Conservation (phyloP, 306 rosid genomes). For the Cicer judaicum region DNA sequence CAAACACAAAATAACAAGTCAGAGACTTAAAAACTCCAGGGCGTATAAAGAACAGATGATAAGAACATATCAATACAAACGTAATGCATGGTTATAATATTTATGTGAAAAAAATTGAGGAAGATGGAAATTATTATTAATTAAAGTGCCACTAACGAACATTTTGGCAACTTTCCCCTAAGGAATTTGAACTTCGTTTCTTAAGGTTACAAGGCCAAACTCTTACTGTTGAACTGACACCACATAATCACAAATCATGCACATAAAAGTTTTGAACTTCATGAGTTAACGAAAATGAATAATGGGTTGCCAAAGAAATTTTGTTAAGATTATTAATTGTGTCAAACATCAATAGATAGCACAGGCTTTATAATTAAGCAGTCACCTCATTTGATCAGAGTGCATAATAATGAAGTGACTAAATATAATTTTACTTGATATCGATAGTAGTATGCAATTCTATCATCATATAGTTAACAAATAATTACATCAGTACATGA, state of each 20-base stretch:
- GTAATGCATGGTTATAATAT: conserved; percentile 26
- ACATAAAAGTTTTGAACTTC: conserved; percentile 15
- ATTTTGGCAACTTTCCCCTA: no score
- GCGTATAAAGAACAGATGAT: conserved; percentile 9
- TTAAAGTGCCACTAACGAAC: no score
- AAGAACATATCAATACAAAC: conserved; percentile 1
- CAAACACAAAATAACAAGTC: conserved; percentile 46
- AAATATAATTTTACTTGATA: conserved; percentile 11
- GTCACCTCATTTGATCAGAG: conserved; percentile 22
- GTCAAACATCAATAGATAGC: not conserved
- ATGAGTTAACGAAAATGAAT: conserved; percentile 14
- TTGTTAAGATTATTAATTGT: not conserved
- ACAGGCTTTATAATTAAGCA: conserved; percentile 19
- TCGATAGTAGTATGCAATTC: not conserved
- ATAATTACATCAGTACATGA: not conserved
- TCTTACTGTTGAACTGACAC: no score
- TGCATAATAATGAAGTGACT: conserved; percentile 17
- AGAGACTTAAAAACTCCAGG: conserved; percentile 26
- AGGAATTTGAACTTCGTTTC: no score
- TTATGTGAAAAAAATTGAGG: not conserved
- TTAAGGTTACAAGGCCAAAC: no score
- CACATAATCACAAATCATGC: not conserved
- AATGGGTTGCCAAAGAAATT: not conserved
- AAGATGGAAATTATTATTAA: no score
- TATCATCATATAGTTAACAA: conserved; percentile 32